Percentiles rank a stretch among this genome's conserved stretches.
Evolutionary conservation across 495 filamentous ascomycete genomes (phyloP).

Genomic region (Daldinia concentrica): DNA sequence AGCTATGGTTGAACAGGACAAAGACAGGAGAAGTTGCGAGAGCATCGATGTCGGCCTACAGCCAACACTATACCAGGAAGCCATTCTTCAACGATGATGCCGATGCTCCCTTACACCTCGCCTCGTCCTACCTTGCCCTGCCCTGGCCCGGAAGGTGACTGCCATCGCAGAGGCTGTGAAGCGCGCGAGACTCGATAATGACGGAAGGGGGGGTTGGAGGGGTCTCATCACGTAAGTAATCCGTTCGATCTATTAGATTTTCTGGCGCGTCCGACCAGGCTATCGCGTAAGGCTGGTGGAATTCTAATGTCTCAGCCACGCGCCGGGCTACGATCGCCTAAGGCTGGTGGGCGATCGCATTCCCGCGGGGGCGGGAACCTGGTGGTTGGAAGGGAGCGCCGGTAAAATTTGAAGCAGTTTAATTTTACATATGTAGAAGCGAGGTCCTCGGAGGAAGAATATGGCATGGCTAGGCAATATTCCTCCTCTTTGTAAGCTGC

Average conservation of each 20-base stretch:
- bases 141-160: conserved; percentile 22
- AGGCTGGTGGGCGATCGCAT: conserved; percentile 33
- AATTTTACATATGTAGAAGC: conserved; percentile 14
- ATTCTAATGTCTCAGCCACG: conserved; percentile 43
- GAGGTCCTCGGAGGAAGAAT: neutral
- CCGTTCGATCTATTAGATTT: neutral
- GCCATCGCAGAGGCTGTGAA: conserved; percentile 15
- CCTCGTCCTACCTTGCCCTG: conserved; percentile 16
- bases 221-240: conserved; percentile 22
- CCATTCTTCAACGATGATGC: conserved; percentile 36
- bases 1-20: neutral
- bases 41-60: conserved; percentile 15
- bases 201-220: conserved; percentile 39
- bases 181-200: conserved; percentile 39
- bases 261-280: neutral
- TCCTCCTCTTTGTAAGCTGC: neutral
- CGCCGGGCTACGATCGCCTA: conserved; percentile 29
- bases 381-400: conserved; percentile 15
- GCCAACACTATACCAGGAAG: conserved; percentile 21
- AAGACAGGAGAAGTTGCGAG: conserved; percentile 24
- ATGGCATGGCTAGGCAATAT: conserved; percentile 35
- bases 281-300: conserved; percentile 37
- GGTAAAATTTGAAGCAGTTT: conserved; percentile 41
- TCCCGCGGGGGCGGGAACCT: conserved; percentile 18
- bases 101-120: conserved; percentile 31